These are phyloP conservation scores for Begonia masoniana DNA, from an alignment of 306 rosid species.

Conservation along the genomic window DNA sequence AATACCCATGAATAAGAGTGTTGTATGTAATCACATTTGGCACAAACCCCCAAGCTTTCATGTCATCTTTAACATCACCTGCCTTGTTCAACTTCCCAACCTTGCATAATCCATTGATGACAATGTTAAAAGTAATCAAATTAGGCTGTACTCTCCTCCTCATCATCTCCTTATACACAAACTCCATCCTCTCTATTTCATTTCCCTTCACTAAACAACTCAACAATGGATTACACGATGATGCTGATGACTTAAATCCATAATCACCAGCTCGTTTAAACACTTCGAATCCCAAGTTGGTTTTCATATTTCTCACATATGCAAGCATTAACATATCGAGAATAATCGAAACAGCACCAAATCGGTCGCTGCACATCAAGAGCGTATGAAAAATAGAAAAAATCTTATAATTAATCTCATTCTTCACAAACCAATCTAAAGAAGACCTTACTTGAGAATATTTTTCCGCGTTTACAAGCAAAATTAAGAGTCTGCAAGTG, in stretches of 20 bases:
- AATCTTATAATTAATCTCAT: slow-evolving; percentile 24
- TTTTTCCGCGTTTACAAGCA: slow-evolving; percentile 31
- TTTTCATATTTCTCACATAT: slow-evolving; percentile 31
- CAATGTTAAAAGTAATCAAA: slow-evolving; percentile 46
- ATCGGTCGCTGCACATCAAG: slow-evolving; percentile 14
- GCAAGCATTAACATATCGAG: slow-evolving; percentile 55
- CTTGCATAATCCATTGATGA: slow-evolving; percentile 67
- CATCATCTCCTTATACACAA: slow-evolving; percentile 46
- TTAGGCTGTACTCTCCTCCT: slow-evolving; percentile 45
- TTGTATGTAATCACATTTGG: slow-evolving; percentile 65
- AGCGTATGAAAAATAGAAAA: slow-evolving; percentile 42
- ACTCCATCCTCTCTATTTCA: slow-evolving; percentile 34
- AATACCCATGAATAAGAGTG: slow-evolving; percentile 53
- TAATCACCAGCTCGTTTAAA: slow-evolving; percentile 50
- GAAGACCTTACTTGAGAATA: slow-evolving; percentile 47
- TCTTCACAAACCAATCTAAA: slow-evolving; percentile 39
- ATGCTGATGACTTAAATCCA: slow-evolving; percentile 37
- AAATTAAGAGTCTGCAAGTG: slow-evolving; percentile 35
- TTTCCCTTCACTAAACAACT: slow-evolving; percentile 41
- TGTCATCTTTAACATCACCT: slow-evolving; percentile 48
- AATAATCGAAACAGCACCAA: slow-evolving; percentile 27
- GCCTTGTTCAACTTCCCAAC: slow-evolving; percentile 81
- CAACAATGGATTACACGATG: slow-evolving; percentile 55
- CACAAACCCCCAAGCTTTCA: slow-evolving; percentile 60
- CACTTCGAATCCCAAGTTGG: slow-evolving; percentile 34